Percentiles rank a stretch among this genome's conserved stretches.
Conservation (phyloP, 129 eudicot species). For the Helichrysum umbraculigerum region DNA sequence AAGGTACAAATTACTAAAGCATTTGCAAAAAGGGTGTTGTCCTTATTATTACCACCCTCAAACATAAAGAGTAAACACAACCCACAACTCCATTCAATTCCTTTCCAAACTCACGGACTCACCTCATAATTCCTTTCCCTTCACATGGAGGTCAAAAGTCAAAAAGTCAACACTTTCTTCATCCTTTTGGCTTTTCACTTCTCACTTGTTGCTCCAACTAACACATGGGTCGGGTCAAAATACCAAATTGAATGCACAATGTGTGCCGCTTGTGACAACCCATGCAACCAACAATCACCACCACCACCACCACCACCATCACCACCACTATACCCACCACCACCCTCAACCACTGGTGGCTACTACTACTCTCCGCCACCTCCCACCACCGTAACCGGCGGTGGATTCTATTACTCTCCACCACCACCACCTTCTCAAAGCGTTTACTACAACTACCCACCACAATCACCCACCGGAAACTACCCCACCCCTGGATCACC, state of each 20-base stretch:
- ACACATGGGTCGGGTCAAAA: conserved; percentile 66
- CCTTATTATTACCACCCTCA: conserved; percentile 12
- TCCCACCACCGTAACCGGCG: conserved; percentile 32
- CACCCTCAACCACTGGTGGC: not conserved
- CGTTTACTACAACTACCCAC: conserved; percentile 24
- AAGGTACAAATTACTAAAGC: conserved; percentile 2
- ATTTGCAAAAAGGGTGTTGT: not conserved
- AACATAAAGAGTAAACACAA: conserved; percentile 12
- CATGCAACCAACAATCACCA: conserved; percentile 55
- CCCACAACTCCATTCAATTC: not conserved
- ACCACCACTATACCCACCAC: conserved; percentile 34
- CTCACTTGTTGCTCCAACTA: conserved; percentile 28
- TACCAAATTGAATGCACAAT: conserved; percentile 81
- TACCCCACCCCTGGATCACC: conserved; percentile 69
- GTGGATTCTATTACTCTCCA: conserved; percentile 33
- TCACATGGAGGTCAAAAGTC: conserved; percentile 35
- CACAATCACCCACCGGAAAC: conserved; percentile 27
- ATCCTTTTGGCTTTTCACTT: conserved; percentile 24
- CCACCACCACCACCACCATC: conserved; percentile 44
- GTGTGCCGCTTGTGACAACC: conserved; percentile 91
- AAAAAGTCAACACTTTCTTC: conserved; percentile 24
- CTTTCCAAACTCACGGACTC: conserved; percentile 11
- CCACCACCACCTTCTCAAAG: conserved; percentile 41
- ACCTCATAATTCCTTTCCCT: conserved; percentile 16
- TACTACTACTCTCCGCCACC: conserved; percentile 32